Base-by-base conservation (phyloP, 2,329 filamentous ascomycete genomes). In the Coniochaeta hoffmannii region DNA sequence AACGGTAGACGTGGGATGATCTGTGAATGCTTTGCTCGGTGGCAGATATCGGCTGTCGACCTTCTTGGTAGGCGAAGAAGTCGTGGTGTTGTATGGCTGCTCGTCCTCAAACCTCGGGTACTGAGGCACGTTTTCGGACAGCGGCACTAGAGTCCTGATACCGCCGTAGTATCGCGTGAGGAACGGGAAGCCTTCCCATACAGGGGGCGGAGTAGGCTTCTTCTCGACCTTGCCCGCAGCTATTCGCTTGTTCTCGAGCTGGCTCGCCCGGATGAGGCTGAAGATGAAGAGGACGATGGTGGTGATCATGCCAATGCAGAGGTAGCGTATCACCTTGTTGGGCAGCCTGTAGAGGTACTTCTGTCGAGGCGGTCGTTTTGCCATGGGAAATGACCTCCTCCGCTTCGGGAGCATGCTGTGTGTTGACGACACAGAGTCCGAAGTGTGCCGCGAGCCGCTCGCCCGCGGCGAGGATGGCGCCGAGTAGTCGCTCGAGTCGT, bases 121-220 rank as follows among this genome's bases (percentile, higher is more conserved):
- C 66, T 97, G 89, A 0, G 92, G 87, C 10, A 79, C 75, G 61
- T 92, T 93, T 50, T 89, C 76, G 14, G 77, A 69, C 26, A 84
- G 73, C 0, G 83, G 71, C 0, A 89, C 82, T 58, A 99, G 67
- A 0, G 81, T 87, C 60, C 86, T 80, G 57, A 99, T 79, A 1
- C 94, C 94, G 14, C 91, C 93, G 68, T 97, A 94, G 68, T 97
- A 99, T 59, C 92, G 81, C 58, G 86, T 87, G 58, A 99, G 71
- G 65, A 96, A 95, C 0, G 85, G 83, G 67, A 96, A 97, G 10
- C 80, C 82, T 68, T 96, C 89, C 91, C 92, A 97, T 5, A 81
- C 71, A 0, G 85, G 83, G 12, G 89, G 88, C 19, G 84, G 81
- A 0, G 81, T 71, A 0, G 83, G 78, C 12, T 79, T 79, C 60